Percentiles rank a stretch among this genome's conserved stretches.
phyloP scores from a whole-genome alignment of 2,329 filamentous ascomycete genomes.

The Calonectria hawksworthii region DNA sequence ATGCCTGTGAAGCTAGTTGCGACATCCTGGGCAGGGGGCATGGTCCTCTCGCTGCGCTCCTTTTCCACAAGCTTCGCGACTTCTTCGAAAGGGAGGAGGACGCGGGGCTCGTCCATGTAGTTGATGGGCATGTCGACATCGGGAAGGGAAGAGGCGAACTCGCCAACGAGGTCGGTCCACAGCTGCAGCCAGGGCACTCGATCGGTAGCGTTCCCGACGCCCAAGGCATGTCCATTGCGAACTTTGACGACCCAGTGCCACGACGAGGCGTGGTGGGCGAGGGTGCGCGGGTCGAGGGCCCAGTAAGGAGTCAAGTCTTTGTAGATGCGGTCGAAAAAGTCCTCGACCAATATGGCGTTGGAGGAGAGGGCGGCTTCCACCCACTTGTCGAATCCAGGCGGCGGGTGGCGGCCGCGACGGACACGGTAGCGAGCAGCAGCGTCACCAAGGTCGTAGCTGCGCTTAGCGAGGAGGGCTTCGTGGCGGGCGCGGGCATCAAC shows the following conservation, averaged over 20 bases:
- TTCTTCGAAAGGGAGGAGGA: conserved; percentile 72
- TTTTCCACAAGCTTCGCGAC: conserved; percentile 64
- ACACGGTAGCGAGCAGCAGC: conserved; percentile 69
- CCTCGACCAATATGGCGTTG: conserved; percentile 71
- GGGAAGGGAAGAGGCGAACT: conserved; percentile 68
- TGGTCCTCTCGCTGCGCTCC: conserved; percentile 59
- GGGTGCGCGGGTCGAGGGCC: conserved; percentile 62
- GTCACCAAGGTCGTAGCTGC: conserved; percentile 63
- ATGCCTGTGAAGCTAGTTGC: conserved; percentile 60
- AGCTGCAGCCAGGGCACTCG: conserved; percentile 61
- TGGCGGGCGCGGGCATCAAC: conserved; percentile 60
- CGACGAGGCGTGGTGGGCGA: conserved; percentile 55
- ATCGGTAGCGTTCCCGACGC: conserved; percentile 55
- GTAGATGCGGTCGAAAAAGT: conserved; percentile 76
- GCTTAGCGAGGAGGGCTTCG: conserved; percentile 56
- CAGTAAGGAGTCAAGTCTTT: conserved; percentile 74
- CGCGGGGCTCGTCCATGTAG: conserved; percentile 72
- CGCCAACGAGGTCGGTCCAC: conserved; percentile 64
- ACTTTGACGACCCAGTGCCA: conserved; percentile 64
- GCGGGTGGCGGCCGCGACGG: conserved; percentile 71
- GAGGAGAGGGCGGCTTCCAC: conserved; percentile 65
- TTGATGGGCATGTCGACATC: conserved; percentile 79
- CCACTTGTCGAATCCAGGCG: conserved; percentile 75
- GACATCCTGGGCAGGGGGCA: conserved; percentile 59
- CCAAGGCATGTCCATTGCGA: conserved; percentile 58